A percentile compares a stretch with the other conserved stretches of the same genome.
These are phyloP conservation scores for Proliferodiscus dingleyae DNA, from an alignment of 2,329 filamentous ascomycete genomes.

Conservation along the genomic window DNA sequence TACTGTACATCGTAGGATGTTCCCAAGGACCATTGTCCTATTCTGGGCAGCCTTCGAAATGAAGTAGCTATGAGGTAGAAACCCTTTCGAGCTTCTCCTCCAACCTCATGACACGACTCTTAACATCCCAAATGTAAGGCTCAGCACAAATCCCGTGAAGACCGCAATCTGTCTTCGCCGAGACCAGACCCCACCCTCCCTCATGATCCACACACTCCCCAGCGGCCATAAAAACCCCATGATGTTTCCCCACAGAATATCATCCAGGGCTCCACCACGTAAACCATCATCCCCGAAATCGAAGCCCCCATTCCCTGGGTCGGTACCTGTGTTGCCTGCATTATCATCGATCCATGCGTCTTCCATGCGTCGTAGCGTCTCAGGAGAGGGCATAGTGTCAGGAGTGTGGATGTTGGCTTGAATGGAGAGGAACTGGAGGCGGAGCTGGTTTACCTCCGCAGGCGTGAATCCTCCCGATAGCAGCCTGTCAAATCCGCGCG, in stretches of 20 bases:
- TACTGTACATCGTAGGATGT: no score
- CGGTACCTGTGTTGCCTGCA: slow-evolving; percentile 33
- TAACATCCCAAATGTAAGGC: slow-evolving; percentile 70
- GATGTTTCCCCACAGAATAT: slow-evolving; percentile 81
- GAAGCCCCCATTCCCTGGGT: slow-evolving; percentile 35
- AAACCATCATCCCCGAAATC: slow-evolving; percentile 34
- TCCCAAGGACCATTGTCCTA: no score
- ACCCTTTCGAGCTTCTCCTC: no score
- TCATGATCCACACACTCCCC: slow-evolving; percentile 78
- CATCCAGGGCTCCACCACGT: slow-evolving; percentile 57
- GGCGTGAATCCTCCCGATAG: slow-evolving; percentile 75
- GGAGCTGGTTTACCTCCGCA: slow-evolving; percentile 76
- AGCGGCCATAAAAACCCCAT: slow-evolving; percentile 95
- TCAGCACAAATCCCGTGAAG: slow-evolving; percentile 75
- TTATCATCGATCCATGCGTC: slow-evolving; percentile 86
- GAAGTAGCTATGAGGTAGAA: no score
- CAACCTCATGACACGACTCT: slow-evolving; percentile 30
- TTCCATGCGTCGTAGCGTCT: slow-evolving; percentile 72
- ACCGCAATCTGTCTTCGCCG: slow-evolving; percentile 82
- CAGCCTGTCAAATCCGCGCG: slow-evolving; percentile 83
- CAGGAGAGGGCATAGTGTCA: slow-evolving; percentile 79
- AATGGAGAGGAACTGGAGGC: slow-evolving; percentile 83
- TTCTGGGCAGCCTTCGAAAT: not conserved
- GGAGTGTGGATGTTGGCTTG: slow-evolving; percentile 78
- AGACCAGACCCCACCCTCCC: slow-evolving; percentile 84